Evolutionary conservation across 2,329 filamentous ascomycete genomes (phyloP).

Genomic region (Xylaria sp.): DNA sequence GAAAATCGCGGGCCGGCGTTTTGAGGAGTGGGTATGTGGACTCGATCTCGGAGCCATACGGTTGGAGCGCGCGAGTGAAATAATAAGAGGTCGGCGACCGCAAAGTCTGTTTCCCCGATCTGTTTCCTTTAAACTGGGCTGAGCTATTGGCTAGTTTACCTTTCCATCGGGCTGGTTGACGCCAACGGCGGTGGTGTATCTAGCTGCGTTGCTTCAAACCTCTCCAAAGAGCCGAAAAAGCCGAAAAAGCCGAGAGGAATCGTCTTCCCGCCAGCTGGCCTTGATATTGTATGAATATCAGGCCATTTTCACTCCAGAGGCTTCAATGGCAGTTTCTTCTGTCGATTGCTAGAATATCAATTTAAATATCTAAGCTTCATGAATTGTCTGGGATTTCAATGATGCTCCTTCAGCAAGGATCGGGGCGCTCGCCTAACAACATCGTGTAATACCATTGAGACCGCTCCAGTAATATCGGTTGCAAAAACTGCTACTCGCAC

Average conservation of each 20-base stretch:
- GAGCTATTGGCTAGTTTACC: slow-evolving; percentile 8
- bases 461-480: neutral
- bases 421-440: too few relatives aligned
- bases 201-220: neutral
- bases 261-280: neutral
- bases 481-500: neutral
- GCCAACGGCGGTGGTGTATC: slow-evolving; percentile 2
- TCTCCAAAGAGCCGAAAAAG: neutral
- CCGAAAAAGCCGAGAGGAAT: neutral
- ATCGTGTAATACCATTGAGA: neutral
- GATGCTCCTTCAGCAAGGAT: neutral
- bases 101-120: neutral
- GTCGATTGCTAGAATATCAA: neutral
- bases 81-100: slow-evolving; percentile 11
- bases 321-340: neutral
- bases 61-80: neutral
- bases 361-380: neutral
- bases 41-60: slow-evolving; percentile 15
- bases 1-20: slow-evolving; percentile 3
- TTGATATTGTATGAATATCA: neutral
- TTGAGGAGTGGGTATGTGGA: slow-evolving; percentile 1
- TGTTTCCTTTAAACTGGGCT: neutral
- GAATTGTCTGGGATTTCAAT: neutral
- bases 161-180: slow-evolving; percentile 4
- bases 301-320: neutral